Conservation (phyloP, 2,329 filamentous ascomycete species). For the Fusarium kyushuense region DNA sequence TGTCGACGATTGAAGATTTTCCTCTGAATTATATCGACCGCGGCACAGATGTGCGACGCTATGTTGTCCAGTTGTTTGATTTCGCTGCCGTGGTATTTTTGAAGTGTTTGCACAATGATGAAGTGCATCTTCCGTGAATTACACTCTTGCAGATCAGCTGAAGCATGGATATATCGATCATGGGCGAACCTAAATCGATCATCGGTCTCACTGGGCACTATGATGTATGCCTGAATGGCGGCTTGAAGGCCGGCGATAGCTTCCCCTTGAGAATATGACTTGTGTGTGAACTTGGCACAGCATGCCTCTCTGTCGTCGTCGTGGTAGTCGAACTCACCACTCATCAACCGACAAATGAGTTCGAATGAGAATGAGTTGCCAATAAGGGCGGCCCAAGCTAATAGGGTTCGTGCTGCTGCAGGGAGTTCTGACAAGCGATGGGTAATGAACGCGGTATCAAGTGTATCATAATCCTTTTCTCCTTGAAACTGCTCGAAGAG, state of each 20-base stretch:
- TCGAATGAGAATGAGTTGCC: constrained; percentile 87
- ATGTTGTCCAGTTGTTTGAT: constrained; percentile 75
- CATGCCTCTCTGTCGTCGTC: constrained; percentile 59
- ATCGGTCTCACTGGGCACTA: constrained; percentile 85
- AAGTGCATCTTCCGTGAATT: constrained; percentile 88
- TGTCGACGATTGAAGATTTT: constrained; percentile 70
- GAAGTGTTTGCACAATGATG: constrained; percentile 83
- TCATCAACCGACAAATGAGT: constrained; percentile 80
- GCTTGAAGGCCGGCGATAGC: constrained; percentile 83
- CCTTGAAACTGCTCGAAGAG: constrained; percentile 88
- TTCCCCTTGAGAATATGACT: constrained; percentile 71
- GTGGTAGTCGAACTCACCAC: constrained; percentile 75
- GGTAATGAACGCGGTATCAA: constrained; percentile 86
- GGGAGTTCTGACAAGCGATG: constrained; percentile 83
- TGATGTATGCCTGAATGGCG: constrained; percentile 81
- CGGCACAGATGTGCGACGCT: constrained; percentile 84
- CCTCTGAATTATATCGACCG: constrained; percentile 78
- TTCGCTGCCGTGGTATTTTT: constrained; percentile 75
- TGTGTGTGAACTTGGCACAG: constrained; percentile 39
- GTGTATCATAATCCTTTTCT: constrained; percentile 80
- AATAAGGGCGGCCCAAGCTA: constrained; percentile 88
- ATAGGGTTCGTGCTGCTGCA: constrained; percentile 76
- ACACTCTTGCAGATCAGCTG: constrained; percentile 75
- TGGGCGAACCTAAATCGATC: constrained; percentile 90
- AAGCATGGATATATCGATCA: constrained; percentile 85